A percentile compares a stretch with the other conserved stretches of the same genome.
Evolutionary conservation across 139 green algal genomes (phyloP).

Genomic region (Haematococcus sp.): DNA sequence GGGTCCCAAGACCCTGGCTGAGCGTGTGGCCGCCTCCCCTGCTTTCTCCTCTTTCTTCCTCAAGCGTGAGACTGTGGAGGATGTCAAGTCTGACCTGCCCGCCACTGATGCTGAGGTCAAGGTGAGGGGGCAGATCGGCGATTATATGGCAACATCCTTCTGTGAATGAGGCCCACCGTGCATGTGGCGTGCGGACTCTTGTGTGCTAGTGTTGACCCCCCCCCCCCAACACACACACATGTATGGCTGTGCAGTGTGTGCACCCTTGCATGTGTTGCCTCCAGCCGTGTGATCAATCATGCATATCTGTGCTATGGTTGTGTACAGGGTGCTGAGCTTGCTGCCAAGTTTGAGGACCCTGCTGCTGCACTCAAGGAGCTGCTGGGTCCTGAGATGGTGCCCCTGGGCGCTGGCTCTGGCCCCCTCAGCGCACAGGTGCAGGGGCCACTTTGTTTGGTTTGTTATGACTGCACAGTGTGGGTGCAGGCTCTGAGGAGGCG

Average conservation of each 20-base stretch:
- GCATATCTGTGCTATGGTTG: neutral
- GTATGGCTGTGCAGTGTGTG: no score
- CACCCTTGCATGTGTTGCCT: no score
- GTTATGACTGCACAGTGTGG: no score
- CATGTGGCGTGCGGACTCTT: no score
- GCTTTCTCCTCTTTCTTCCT: slow-evolving; percentile 52
- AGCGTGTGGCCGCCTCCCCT: slow-evolving; percentile 39
- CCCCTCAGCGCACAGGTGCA: slow-evolving; percentile 43
- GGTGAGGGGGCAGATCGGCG: no score
- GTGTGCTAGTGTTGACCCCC: no score
- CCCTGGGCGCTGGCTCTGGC: slow-evolving; percentile 25
- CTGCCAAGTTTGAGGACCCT: slow-evolving; percentile 44
- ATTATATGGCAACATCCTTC: no score
- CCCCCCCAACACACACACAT: no score
- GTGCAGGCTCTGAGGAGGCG: neutral
- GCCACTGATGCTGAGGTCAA: slow-evolving; percentile 29
- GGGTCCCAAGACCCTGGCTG: slow-evolving; percentile 37
- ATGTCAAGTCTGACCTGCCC: slow-evolving; percentile 27
- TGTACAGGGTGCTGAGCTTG: slow-evolving; percentile 25
- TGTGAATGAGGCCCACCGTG: no score
- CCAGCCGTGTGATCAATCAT: no score
- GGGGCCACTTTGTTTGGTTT: no score
- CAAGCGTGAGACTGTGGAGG: slow-evolving; percentile 38
- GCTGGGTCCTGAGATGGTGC: slow-evolving; percentile 45
- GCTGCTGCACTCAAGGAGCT: slow-evolving; percentile 39